Conservation (phyloP, 345 rosid genomes). For the Isatis tinctoria region DNA sequence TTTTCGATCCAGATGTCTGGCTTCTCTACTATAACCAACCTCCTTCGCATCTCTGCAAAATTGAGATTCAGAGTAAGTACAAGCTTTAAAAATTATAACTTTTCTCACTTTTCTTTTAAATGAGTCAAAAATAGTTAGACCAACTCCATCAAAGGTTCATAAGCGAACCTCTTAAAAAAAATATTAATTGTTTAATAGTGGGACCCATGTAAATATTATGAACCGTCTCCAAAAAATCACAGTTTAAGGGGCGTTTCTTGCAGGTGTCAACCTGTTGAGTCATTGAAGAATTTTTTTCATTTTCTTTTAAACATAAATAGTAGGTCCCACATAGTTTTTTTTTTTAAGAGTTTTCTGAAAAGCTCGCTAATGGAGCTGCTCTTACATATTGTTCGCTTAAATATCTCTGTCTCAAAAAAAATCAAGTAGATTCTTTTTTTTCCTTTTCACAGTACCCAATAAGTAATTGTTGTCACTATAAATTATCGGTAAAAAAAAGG, state of each 20-base stretch:
- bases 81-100: background rate
- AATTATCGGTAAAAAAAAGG: background rate
- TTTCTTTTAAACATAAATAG: too few relatives aligned
- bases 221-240: too few relatives aligned
- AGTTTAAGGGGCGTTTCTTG: too few relatives aligned
- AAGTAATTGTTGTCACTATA: slow-evolving; percentile 11
- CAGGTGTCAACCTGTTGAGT: too few relatives aligned
- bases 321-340: too few relatives aligned
- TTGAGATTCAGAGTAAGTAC: slow-evolving; percentile 18
- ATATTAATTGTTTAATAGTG: too few relatives aligned
- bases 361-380: too few relatives aligned
- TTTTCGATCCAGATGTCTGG: slow-evolving; percentile 8
- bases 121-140: background rate
- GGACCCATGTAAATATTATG: too few relatives aligned
- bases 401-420: slow-evolving; percentile 11
- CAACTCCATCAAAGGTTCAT: too few relatives aligned
- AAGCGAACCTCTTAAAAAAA: too few relatives aligned
- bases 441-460: background rate
- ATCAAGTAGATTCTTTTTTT: background rate
- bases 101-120: background rate
- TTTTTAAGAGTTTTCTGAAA: too few relatives aligned
- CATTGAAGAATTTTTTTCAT: too few relatives aligned
- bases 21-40: slow-evolving; percentile 14
- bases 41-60: slow-evolving; percentile 21
- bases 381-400: background rate